Evolutionary conservation across 1,139 yeast species (phyloP), one percentile per base, ranked within the genome.

Genomic region (Neolecta irregularis): DNA sequence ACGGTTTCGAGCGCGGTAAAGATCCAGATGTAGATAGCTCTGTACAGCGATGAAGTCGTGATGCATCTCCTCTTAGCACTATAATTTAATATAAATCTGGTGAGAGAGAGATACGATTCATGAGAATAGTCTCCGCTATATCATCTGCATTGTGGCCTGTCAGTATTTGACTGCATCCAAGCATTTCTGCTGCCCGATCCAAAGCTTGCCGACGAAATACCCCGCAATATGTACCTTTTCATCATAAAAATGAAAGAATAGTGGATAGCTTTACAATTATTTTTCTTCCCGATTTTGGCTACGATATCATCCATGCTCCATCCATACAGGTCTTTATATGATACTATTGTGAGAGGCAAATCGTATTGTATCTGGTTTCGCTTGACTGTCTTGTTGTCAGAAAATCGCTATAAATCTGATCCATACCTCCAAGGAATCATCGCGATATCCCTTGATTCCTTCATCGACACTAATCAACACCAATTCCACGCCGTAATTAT

Each of bases 231-330:
- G 99, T 91, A 23, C 29, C 29, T 31, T 31, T 24, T 26, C 8
- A 13, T 31, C 5, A 31, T 19, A 31, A 12, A 13, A 31, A 25
- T 22, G 13, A 31, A 13, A 8, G 2, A 28, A 28, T 4, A 12
- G 22, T 16, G 7, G 5, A 28, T 16, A 25, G 22, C 22, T 28
- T 16, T 5, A 57, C 99, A 91, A 51, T 93, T 81, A 45, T 83
- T 81, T 53, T 93, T 68, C 35, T 80, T 75, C 6, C 98, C 98
- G 2, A 94, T 91, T 54, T 92, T 81, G 1, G 88, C 74, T 1
- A 91, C 99, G 36, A 91, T 81, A 50, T 83, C 93, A 58, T 91
- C 99, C 99, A 91, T 88, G 6, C 93, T 80, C 99, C 99, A 91
- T 15, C 64, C 66, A 51, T 88, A 91, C 15, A 91, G 61, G 26